Base-by-base conservation (phyloP, 2,329 filamentous ascomycete species). In the Fusarium lyarnte region DNA sequence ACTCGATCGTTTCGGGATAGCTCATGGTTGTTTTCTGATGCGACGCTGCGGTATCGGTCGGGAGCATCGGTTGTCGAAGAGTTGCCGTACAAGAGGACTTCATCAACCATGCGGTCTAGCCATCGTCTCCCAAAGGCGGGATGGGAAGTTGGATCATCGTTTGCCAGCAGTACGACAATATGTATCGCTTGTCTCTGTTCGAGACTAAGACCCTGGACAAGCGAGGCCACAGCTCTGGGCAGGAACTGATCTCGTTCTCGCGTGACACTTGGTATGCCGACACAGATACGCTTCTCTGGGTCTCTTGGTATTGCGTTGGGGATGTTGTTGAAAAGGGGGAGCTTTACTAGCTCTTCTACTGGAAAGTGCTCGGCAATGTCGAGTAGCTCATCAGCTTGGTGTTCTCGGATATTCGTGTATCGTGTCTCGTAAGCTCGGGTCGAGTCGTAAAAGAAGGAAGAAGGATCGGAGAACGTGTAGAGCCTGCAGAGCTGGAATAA, bases 211-310 rank as follows among this genome's bases (percentile, higher is more conserved):
- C 72, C 75, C 43, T 80, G 76, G 12, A 78, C 69, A 3, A 82
- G 65, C 2, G 80, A 81, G 1, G 76, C 78, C n/a, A 79, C 42
- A 0, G 78, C 75, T 21, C 66, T 65, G 0, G 69, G 66, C 4
- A 79, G 59, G 47, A 78, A 80, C 29, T 78, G 70, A n/a, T 76
- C 69, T 8, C 66, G 63, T 21, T 76, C 74, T 29, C 79, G 65
- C 13, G 69, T 70, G 11, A 80, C 64, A 21, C 74, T 79, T 6
- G 79, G 79, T 25, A 81, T 76, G 13, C 78, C 79, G 25, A 81
- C 51, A 33, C 78, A 81, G 4, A 63, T 51, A 4, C 57, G 46
- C 11, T 52, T 47, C 4, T 42, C n/a, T 16, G 8, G 8, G 12
- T 1, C 2, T 27, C 21, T 17, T 5, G n/a, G 27, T 33, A 27